Evolutionary conservation across 2,329 filamentous ascomycete species (phyloP).

Genomic region (Talaromyces sp.): DNA sequence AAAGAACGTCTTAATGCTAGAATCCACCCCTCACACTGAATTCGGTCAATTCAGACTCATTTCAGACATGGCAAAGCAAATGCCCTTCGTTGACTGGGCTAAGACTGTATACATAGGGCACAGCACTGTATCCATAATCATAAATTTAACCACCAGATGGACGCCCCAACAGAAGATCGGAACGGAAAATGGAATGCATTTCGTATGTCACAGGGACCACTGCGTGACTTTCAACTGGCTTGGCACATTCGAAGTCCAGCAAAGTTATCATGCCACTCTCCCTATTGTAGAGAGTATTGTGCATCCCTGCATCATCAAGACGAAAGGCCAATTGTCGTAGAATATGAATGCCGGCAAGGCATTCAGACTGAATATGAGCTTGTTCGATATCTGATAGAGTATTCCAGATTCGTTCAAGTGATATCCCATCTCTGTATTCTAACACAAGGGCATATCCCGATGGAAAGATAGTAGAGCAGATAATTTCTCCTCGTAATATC

Average conservation of each 20-base stretch:
- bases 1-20: slow-evolving; percentile 23
- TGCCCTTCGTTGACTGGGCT: too few species aligned
- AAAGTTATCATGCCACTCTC: neutral
- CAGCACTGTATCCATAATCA: too few species aligned
- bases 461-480: slow-evolving; percentile 2
- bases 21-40: slow-evolving; percentile 14
- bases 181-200: neutral
- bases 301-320: slow-evolving; percentile 1
- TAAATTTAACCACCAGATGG: neutral
- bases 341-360: neutral
- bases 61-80: too few species aligned
- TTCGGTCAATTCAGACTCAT: slow-evolving; percentile 21
- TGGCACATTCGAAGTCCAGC: neutral
- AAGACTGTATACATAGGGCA: too few species aligned
- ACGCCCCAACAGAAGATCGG: neutral
- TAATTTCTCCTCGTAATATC: neutral
- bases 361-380: neutral
- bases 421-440: neutral
- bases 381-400: neutral
- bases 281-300: slow-evolving; percentile 3
- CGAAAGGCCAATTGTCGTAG: neutral
- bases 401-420: neutral
- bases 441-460: neutral
- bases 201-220: neutral
- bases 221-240: neutral